phyloP scores from a whole-genome alignment of 148 eudicot genomes.

The Polygonum maritimum region DNA sequence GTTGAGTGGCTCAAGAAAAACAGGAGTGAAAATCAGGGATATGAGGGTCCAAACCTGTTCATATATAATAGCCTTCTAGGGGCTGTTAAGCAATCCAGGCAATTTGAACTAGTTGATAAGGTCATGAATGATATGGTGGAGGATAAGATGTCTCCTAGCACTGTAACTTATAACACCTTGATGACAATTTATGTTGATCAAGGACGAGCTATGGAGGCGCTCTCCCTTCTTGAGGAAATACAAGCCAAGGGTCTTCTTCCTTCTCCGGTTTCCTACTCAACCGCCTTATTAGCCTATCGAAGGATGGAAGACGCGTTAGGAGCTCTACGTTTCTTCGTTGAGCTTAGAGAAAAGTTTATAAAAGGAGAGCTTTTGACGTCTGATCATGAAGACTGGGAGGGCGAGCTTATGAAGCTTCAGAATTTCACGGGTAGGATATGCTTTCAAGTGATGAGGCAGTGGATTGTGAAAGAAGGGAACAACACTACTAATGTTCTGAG shows the following conservation, averaged over 20 bases:
- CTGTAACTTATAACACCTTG: slow-evolving; percentile 77
- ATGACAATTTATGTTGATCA: slow-evolving; percentile 66
- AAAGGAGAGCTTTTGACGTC: slow-evolving; percentile 40
- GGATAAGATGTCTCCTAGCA: slow-evolving; percentile 52
- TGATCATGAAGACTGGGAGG: slow-evolving; percentile 50
- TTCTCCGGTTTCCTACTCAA: slow-evolving; percentile 80
- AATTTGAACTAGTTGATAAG: slow-evolving; percentile 36
- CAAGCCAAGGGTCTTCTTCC: slow-evolving; percentile 51
- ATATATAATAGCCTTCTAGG: slow-evolving; percentile 76
- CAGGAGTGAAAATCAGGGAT: slow-evolving; percentile 23
- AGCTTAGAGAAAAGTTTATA: slow-evolving; percentile 35
- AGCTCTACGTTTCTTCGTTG: slow-evolving; percentile 50
- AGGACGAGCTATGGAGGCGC: slow-evolving; percentile 50
- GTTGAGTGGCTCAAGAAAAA: slow-evolving; percentile 74
- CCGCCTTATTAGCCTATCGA: slow-evolving; percentile 62
- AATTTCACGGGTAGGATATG: slow-evolving; percentile 63
- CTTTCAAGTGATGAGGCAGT: slow-evolving; percentile 74
- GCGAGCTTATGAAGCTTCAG: slow-evolving; percentile 50
- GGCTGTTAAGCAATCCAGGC: slow-evolving; percentile 53
- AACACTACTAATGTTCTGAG: slow-evolving; percentile 49
- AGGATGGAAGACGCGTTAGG: slow-evolving; percentile 81
- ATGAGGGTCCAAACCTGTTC: slow-evolving; percentile 51
- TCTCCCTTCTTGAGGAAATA: slow-evolving; percentile 51
- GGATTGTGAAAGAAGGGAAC: slow-evolving; percentile 66
- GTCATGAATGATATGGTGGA: slow-evolving; percentile 50